phyloP scores from a whole-genome alignment of 2,329 filamentous ascomycete genomes.

The Apiospora arundinis region DNA sequence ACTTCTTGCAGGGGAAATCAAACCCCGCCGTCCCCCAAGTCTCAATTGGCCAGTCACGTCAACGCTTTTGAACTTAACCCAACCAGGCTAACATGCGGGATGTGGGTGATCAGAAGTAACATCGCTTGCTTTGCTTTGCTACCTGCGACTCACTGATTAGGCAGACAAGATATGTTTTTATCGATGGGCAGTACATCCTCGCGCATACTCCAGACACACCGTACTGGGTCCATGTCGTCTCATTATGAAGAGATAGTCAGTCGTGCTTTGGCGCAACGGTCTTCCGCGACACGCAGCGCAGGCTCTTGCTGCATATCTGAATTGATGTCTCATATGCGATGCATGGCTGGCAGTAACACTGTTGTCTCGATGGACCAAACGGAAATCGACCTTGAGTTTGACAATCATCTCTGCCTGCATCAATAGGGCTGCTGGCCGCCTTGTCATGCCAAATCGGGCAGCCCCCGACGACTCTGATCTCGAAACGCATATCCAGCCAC shows the following conservation, averaged over 20 bases:
- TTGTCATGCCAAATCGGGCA: background rate
- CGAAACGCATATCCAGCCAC: background rate
- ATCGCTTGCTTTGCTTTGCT: background rate
- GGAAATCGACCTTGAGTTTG: background rate
- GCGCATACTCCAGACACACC: background rate
- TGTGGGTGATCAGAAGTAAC: conserved; percentile 5
- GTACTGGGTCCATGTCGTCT: background rate
- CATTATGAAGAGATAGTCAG: background rate
- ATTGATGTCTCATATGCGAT: background rate
- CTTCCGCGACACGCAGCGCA: background rate
- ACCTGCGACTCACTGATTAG: background rate
- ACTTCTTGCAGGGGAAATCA: background rate
- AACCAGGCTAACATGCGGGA: background rate
- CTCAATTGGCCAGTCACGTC: conserved; percentile 2
- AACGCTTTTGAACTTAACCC: background rate
- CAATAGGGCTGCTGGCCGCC: background rate
- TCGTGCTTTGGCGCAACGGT: background rate
- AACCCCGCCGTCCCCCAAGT: background rate
- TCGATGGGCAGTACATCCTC: background rate
- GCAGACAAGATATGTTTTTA: background rate
- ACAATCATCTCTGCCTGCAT: background rate
- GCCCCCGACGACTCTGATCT: background rate
- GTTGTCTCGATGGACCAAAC: background rate
- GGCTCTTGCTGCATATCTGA: background rate
- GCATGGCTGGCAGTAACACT: background rate